phyloP scores from a whole-genome alignment of 1,284 basidiomycete species.

The Sphaerobolus stellatus region DNA sequence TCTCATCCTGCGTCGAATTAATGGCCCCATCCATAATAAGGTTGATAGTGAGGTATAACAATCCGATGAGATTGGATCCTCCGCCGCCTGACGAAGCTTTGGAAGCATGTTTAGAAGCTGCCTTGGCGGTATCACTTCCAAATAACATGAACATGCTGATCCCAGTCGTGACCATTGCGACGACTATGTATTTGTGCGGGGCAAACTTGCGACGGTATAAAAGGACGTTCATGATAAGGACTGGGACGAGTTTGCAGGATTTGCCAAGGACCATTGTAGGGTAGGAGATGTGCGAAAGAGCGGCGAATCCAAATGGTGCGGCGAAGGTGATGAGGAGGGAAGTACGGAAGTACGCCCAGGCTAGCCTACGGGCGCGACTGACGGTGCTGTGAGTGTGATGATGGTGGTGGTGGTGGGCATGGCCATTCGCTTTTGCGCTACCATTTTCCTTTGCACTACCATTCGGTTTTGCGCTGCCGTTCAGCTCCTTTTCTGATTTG shows the following conservation, averaged over 20 bases:
- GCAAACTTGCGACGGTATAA: conserved; percentile 90
- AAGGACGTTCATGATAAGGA: conserved; percentile 93
- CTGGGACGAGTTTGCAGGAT: conserved; percentile 96
- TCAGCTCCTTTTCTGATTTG: background rate
- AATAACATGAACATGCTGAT: conserved; percentile 96
- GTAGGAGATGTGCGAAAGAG: conserved; percentile 94
- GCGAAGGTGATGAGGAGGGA: conserved; percentile 87
- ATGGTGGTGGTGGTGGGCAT: conserved; percentile 24
- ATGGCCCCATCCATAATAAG: conserved; percentile 90
- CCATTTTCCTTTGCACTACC: conserved; percentile 9
- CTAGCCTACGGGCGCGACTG: conserved; percentile 34
- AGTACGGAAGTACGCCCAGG: conserved; percentile 70
- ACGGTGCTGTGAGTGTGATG: conserved; percentile 25
- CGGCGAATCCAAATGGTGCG: conserved; percentile 93
- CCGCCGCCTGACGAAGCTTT: conserved; percentile 31
- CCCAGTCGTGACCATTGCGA: conserved; percentile 87
- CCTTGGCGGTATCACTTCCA: conserved; percentile 55
- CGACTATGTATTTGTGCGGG: conserved; percentile 91
- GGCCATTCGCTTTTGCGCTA: conserved; percentile 28
- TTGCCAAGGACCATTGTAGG: conserved; percentile 98
- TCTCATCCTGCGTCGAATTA: conserved; percentile 98
- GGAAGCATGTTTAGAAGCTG: conserved; percentile 30
- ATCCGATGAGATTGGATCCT: conserved; percentile 57
- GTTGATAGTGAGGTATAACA: conserved; percentile 80
- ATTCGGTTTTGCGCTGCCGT: conserved; percentile 16